phyloP scores from a whole-genome alignment of 2,329 filamentous ascomycete genomes.

The Calonectria hongkongensis region DNA sequence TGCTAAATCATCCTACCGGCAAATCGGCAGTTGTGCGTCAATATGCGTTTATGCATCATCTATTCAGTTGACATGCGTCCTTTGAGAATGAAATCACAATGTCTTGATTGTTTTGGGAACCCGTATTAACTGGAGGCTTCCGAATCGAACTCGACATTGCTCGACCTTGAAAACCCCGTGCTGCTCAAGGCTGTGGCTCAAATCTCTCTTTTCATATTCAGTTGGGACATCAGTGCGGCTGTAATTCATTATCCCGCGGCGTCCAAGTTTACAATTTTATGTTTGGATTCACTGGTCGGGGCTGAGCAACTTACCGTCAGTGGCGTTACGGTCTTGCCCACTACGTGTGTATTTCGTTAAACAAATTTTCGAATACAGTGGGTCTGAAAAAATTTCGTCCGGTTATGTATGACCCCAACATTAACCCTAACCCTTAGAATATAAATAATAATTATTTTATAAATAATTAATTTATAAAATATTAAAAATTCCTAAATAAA shows the following conservation, averaged over 20 bases:
- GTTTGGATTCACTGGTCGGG: neutral
- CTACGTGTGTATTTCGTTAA: neutral
- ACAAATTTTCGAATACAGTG: too few species aligned
- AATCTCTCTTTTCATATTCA: neutral
- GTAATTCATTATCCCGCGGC: neutral
- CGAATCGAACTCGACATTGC: neutral
- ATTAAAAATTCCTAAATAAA: too few species aligned
- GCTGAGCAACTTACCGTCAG: neutral
- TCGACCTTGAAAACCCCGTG: neutral
- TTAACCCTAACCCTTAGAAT: too few species aligned
- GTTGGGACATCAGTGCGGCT: neutral
- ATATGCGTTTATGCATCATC: neutral
- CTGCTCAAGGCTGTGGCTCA: neutral
- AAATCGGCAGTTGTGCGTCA: neutral
- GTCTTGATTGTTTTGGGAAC: neutral
- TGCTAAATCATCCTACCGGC: neutral
- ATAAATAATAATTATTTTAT: too few species aligned
- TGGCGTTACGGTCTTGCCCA: neutral
- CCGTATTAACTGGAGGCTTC: neutral
- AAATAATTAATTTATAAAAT: too few species aligned
- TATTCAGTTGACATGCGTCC: neutral
- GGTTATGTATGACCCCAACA: neutral
- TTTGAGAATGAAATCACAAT: neutral
- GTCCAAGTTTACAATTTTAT: neutral
- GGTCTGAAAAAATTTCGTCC: neutral